Evolutionary conservation across 2,329 filamentous ascomycete species (phyloP).

Genomic region (Lecanicillium sp.): DNA sequence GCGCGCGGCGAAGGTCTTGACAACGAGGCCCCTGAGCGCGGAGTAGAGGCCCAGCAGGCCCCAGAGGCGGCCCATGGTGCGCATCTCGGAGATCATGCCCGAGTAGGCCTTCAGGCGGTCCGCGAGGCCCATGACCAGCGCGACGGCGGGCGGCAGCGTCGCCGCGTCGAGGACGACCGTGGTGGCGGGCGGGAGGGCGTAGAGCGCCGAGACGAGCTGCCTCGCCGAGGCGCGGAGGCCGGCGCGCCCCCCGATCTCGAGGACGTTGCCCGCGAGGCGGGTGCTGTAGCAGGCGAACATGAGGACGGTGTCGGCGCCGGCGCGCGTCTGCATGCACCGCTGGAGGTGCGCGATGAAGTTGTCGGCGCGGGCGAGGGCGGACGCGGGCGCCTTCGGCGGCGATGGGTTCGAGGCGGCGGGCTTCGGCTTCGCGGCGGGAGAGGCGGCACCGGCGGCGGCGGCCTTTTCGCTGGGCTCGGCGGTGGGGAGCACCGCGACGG

Average conservation of each 20-base stretch:
- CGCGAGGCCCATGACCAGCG: conserved; percentile 43
- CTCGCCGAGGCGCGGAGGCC: conserved; percentile 49
- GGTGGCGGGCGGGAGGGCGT: conserved; percentile 44
- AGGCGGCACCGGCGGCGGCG: neutral
- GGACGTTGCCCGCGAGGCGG: conserved; percentile 46
- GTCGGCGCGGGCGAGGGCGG: conserved; percentile 38
- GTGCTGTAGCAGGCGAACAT: conserved; percentile 63
- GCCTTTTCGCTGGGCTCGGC: conserved; percentile 11
- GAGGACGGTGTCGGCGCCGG: conserved; percentile 64
- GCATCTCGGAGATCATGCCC: conserved; percentile 60
- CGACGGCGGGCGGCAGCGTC: conserved; percentile 31
- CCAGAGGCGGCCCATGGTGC: conserved; percentile 72
- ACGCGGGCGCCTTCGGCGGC: conserved; percentile 15
- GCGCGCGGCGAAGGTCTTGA: conserved; percentile 23
- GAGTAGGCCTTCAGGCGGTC: conserved; percentile 55
- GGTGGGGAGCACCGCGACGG: conserved; percentile 16
- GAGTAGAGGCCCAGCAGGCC: conserved; percentile 67
- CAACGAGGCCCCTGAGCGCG: conserved; percentile 51
- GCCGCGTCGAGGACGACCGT: conserved; percentile 39
- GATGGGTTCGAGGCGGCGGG: conserved; percentile 10
- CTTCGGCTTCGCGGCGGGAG: conserved; percentile 4
- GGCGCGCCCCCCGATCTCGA: conserved; percentile 49
- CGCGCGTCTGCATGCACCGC: conserved; percentile 60
- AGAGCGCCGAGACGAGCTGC: conserved; percentile 46
- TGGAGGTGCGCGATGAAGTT: conserved; percentile 50